A percentile compares a stretch with the other conserved stretches of the same genome.
phyloP scores from a whole-genome alignment of 2,329 filamentous ascomycete species.

The Arthrinium puccinioides region DNA sequence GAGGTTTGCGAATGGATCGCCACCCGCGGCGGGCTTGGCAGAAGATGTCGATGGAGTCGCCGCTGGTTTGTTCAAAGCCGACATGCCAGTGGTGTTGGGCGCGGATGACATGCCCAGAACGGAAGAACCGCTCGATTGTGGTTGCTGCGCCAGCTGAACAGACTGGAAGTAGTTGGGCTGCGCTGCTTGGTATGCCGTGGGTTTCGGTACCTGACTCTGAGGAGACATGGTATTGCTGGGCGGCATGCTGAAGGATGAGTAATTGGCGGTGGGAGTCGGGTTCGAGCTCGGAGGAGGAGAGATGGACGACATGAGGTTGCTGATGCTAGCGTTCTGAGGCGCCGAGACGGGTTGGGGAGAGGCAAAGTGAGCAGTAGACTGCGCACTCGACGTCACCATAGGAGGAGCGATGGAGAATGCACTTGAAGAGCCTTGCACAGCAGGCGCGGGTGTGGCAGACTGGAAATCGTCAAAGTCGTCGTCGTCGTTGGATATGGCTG shows the following conservation, averaged over 20 bases:
- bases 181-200: constrained; percentile 63
- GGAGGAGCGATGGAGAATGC: constrained; percentile 36
- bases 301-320: constrained; percentile 75
- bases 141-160: constrained; percentile 64
- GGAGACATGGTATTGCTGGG: constrained; percentile 30
- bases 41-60: constrained; percentile 31
- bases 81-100: constrained; percentile 13
- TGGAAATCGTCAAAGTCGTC: constrained; percentile 98
- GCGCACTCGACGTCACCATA: constrained; percentile 44
- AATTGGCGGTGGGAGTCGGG: constrained; percentile 51
- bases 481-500: constrained; percentile 54
- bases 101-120: constrained; percentile 18
- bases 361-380: constrained; percentile 61
- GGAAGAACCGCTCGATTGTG: constrained; percentile 24
- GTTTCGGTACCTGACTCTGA: constrained; percentile 42
- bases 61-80: constrained; percentile 39
- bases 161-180: constrained; percentile 95
- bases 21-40: constrained; percentile 52
- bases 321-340: constrained; percentile 72
- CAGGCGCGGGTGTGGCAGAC: constrained; percentile 61
- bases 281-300: constrained; percentile 61
- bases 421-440: constrained; percentile 38
- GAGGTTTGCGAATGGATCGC: constrained; percentile 84
- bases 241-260: constrained; percentile 54
- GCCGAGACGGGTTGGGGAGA: constrained; percentile 81